These are phyloP conservation scores for Candida piceae DNA, from an alignment of 805 yeast species.

Conservation along the genomic window DNA sequence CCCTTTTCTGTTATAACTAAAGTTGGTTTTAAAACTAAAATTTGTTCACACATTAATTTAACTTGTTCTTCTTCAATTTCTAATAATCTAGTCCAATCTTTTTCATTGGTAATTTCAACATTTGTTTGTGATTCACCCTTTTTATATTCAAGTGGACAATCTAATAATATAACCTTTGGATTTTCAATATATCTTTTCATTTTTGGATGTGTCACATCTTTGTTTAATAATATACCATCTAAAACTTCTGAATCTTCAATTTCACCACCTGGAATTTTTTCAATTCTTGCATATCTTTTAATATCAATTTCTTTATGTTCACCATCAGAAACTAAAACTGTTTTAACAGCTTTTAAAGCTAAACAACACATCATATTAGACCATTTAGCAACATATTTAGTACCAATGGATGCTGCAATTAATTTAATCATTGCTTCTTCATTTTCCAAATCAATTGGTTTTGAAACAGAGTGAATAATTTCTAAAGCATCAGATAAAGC, in stretches of 20 bases:
- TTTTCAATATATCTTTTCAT: conserved; percentile 87
- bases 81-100: conserved; percentile 91
- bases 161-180: conserved; percentile 84
- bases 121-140: conserved; percentile 99
- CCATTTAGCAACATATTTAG: conserved; percentile 92
- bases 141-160: conserved; percentile 96
- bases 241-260: conserved; percentile 83
- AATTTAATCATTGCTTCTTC: conserved; percentile 83
- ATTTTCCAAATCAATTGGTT: conserved; percentile 76
- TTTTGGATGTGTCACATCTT: conserved; percentile 98
- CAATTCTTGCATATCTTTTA: conserved; percentile 89
- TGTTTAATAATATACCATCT: conserved; percentile 89
- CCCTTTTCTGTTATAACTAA: conserved; percentile 97
- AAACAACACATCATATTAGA: conserved; percentile 84
- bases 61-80: conserved; percentile 99
- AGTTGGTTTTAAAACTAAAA: conserved; percentile 83
- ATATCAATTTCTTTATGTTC: conserved; percentile 79
- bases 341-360: conserved; percentile 82
- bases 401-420: conserved; percentile 89
- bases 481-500: conserved; percentile 89
- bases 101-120: conserved; percentile 93
- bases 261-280: conserved; percentile 98
- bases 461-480: conserved; percentile 76
- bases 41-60: conserved; percentile 75
- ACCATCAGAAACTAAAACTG: conserved; percentile 62